Evolutionary conservation across 2,329 filamentous ascomycete species (phyloP).

Genomic region (Dactylellina haptotyla): DNA sequence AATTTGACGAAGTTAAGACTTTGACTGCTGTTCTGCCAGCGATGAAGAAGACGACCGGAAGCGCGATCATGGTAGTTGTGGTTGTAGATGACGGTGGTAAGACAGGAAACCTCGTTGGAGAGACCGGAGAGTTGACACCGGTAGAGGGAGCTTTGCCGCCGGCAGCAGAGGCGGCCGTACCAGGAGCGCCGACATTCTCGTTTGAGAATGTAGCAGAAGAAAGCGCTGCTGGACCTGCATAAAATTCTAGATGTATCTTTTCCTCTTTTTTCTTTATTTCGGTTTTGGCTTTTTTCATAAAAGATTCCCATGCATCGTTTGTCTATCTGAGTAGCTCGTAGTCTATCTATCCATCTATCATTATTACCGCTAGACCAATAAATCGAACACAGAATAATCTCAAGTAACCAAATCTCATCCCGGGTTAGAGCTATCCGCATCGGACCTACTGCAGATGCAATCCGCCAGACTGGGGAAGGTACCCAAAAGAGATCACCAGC

Average conservation of each 20-base stretch:
- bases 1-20: slow-evolving; percentile 83
- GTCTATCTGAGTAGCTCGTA: neutral
- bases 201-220: slow-evolving; percentile 79
- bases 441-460: too few species aligned
- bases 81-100: slow-evolving; percentile 76
- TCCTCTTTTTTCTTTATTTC: too few species aligned
- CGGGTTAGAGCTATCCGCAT: too few species aligned
- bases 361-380: too few species aligned
- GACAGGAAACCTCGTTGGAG: slow-evolving; percentile 68
- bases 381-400: too few species aligned
- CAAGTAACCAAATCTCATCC: too few species aligned
- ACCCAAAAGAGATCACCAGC: too few species aligned
- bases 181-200: slow-evolving; percentile 81
- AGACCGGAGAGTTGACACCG: slow-evolving; percentile 65
- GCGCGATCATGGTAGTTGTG: slow-evolving; percentile 77
- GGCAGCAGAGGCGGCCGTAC: slow-evolving; percentile 78
- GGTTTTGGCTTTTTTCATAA: neutral
- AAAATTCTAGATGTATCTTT: slow-evolving; percentile 1
- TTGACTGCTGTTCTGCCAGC: slow-evolving; percentile 80
- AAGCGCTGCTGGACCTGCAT: slow-evolving; percentile 25
- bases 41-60: slow-evolving; percentile 79
- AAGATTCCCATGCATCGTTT: slow-evolving; percentile 21
- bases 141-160: slow-evolving; percentile 67
- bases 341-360: neutral
- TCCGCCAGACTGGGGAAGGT: too few species aligned